A percentile compares a stretch with the other conserved stretches of the same genome.
phyloP scores from a whole-genome alignment of 2,329 filamentous ascomycete genomes.

The Aspergillus piperis region DNA sequence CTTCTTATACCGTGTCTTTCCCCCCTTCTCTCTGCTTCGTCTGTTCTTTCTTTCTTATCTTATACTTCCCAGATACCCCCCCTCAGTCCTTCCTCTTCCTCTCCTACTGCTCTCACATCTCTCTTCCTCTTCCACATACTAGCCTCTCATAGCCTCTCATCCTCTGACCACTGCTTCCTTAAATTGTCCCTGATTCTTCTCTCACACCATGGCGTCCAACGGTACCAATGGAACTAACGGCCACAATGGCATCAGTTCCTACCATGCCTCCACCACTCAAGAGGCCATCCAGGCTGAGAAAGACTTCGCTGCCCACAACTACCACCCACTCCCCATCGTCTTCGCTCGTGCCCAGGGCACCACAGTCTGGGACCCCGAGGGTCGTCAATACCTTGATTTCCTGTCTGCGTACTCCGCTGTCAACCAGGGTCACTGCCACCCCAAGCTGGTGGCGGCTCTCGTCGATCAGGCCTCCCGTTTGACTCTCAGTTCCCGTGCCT shows the following conservation, averaged over 20 bases:
- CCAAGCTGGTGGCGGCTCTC: constrained; percentile 87
- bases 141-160: neutral
- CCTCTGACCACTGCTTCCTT: neutral
- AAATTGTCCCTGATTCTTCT: constrained; percentile 8
- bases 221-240: constrained; percentile 13
- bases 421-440: constrained; percentile 98
- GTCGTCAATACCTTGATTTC: constrained; percentile 94
- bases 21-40: neutral
- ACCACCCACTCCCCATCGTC: constrained; percentile 93
- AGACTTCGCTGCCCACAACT: constrained; percentile 93
- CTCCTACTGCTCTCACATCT: neutral
- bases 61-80: constrained; percentile 6
- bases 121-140: neutral
- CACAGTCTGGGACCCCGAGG: constrained; percentile 96
- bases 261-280: constrained; percentile 77
- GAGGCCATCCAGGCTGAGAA: constrained; percentile 79
- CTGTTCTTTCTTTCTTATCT: neutral
- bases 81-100: neutral
- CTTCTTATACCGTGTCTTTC: constrained; percentile 9
- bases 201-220: constrained; percentile 27
- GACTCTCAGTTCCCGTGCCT: constrained; percentile 90
- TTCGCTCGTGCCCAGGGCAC: constrained; percentile 83
- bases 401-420: constrained; percentile 97
- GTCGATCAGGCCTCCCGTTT: constrained; percentile 85
- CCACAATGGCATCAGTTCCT: constrained; percentile 48